Evolutionary conservation across 768 basidiomycete genomes (phyloP), one percentile per base, ranked within the genome.

Genomic region (Hygrophorus pudorinus): DNA sequence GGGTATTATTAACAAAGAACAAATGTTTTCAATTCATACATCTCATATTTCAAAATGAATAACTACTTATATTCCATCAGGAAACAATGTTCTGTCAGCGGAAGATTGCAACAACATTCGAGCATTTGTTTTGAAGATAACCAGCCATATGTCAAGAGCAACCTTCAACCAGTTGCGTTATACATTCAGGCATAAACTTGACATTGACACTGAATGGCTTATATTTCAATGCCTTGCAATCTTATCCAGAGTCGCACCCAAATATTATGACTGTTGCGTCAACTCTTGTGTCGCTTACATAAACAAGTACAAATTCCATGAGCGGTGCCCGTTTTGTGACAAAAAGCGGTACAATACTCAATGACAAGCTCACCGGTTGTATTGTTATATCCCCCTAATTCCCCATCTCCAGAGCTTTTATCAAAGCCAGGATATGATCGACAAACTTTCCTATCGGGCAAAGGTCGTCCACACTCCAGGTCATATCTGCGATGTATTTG

Each of bases 231-330:
- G 51, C 1, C 20, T 63, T 10, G 57, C 57, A 1, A 39, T 52
- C 3, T 44, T 67, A 1, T 52, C 60, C 2, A 54, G 53, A 2
- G 38, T 68, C 4, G 21, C 36, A 7, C 58, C 58, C 0, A 21
- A 41, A 4, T 57, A 44, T 34, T 56, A 58, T 44, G 48, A 65
- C 44, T 67, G 65, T 32, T 70, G 68, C 41, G 28, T 54, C 8
- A 56, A 60, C 28, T 60, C 57, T 1, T 69, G 65, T 43, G 46
- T 61, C 16, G 50, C 56, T n/a, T 68, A 56, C 40, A 59, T 59
- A 1, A 53, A 56, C 2, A 21, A 51, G n/a, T 51, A 54, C 32
- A 12, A 32, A 4, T 39, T 56, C 4, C 17, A 39, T 2, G 35
- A 43, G 1, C n/a, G 21, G 3, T 61, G 60, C 29, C 47, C 38